Evolutionary conservation across 441 rosid genomes (phyloP).

Genomic region (Populus hybrid): DNA sequence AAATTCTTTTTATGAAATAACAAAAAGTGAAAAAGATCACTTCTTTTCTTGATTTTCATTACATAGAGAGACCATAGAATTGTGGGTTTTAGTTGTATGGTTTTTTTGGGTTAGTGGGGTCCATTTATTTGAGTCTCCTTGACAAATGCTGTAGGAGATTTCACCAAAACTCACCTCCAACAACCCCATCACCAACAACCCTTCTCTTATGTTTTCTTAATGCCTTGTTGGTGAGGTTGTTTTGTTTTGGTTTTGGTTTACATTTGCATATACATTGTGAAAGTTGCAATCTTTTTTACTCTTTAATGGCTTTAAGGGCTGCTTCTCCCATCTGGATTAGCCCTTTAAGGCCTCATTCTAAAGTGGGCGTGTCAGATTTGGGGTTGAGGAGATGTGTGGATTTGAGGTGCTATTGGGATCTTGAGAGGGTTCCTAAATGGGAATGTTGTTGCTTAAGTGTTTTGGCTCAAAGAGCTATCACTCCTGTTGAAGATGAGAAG

Average conservation of each 20-base stretch:
- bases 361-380: conserved; percentile 34
- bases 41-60: neutral
- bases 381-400: conserved; percentile 34
- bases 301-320: conserved; percentile 53
- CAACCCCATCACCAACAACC: conserved; percentile 23
- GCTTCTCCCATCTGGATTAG: conserved; percentile 43
- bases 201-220: neutral
- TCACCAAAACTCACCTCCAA: conserved; percentile 25
- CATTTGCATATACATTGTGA: conserved; percentile 16
- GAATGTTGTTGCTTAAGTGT: conserved; percentile 42
- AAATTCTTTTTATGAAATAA: too few relatives aligned
- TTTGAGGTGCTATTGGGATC: conserved; percentile 22
- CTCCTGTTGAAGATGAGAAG: conserved; percentile 62
- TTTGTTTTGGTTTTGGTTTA: conserved; percentile 5
- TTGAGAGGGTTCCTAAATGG: conserved; percentile 28
- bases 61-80: neutral
- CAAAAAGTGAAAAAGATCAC: neutral
- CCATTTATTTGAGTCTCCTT: conserved; percentile 12
- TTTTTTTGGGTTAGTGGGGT: conserved; percentile 7
- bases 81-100: neutral
- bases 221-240: neutral
- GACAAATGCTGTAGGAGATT: conserved; percentile 25
- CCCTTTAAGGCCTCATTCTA: conserved; percentile 36
- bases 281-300: conserved; percentile 2
- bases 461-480: conserved; percentile 42